Percentiles rank a stretch among this genome's conserved stretches.
These are phyloP conservation scores for Austroboletus eburneus DNA, from an alignment of 768 basidiomycete species.

Conservation along the genomic window DNA sequence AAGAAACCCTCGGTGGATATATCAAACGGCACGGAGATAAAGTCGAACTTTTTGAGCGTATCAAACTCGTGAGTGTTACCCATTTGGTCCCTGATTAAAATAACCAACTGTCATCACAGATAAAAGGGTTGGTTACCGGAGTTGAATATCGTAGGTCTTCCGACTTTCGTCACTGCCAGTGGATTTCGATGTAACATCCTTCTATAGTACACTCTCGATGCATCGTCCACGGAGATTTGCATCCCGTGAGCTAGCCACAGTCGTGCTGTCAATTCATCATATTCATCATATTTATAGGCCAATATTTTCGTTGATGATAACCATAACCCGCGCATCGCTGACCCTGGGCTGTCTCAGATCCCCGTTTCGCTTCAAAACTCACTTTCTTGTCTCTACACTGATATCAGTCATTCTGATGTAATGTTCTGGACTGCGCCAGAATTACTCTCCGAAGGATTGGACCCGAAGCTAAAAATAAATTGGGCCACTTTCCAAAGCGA, in stretches of 20 bases:
- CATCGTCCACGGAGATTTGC: slow-evolving; percentile 8
- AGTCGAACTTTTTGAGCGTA: not conserved
- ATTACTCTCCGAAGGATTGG: not conserved
- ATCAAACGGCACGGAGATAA: not conserved
- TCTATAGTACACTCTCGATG: not conserved
- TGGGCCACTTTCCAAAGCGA: not conserved
- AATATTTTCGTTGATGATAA: slow-evolving; percentile 4
- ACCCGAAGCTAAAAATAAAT: too few species aligned
- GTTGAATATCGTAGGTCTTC: slow-evolving; percentile 1
- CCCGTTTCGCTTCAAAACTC: not conserved
- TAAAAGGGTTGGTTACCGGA: not conserved
- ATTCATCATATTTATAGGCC: not conserved
- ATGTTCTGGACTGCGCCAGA: slow-evolving; percentile 1
- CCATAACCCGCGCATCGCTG: not conserved
- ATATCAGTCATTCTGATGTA: not conserved
- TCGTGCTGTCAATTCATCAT: not conserved
- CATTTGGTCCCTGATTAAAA: not conserved
- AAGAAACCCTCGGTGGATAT: not conserved
- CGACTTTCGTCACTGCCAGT: not conserved
- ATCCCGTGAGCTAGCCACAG: not conserved
- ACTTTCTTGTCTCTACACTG: not conserved
- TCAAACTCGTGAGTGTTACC: not conserved
- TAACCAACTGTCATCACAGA: not conserved
- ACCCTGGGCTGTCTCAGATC: slow-evolving; percentile 4
- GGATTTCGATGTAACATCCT: not conserved